Percentiles rank a stretch among this genome's conserved stretches.
Conservation (phyloP, 129 eudicot species). For the Solidago caesia region DNA sequence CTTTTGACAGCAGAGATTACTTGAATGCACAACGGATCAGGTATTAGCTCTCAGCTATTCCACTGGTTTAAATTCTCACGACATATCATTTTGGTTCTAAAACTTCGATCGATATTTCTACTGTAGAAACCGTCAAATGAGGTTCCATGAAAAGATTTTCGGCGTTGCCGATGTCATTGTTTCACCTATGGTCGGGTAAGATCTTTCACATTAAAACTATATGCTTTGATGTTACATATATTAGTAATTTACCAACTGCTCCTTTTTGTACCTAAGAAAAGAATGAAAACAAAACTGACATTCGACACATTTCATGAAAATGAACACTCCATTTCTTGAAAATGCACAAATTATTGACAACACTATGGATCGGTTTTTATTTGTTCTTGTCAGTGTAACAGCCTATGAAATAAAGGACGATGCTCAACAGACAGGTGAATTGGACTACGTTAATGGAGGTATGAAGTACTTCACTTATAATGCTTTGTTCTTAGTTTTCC, state of each 20-base stretch:
- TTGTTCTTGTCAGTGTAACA: slow-evolving; percentile 57
- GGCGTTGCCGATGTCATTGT: slow-evolving; percentile 85
- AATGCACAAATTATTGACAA: background rate
- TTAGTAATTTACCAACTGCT: background rate
- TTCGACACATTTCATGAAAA: background rate
- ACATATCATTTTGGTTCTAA: background rate
- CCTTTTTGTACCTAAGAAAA: background rate
- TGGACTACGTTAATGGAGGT: slow-evolving; percentile 97
- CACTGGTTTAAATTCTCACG: background rate
- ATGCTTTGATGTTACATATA: background rate
- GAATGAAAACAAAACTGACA: background rate
- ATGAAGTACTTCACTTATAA: slow-evolving; percentile 4
- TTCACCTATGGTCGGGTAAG: slow-evolving; percentile 89
- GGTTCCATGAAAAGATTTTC: slow-evolving; percentile 69
- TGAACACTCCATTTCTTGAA: background rate
- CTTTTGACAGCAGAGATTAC: slow-evolving; percentile 81
- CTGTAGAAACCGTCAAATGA: slow-evolving; percentile 74
- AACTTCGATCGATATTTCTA: background rate
- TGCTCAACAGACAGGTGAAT: slow-evolving; percentile 69
- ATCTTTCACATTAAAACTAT: background rate
- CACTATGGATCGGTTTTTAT: background rate
- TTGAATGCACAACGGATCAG: slow-evolving; percentile 87
- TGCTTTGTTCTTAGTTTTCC: background rate
- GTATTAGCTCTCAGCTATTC: slow-evolving; percentile 31
- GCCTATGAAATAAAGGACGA: slow-evolving; percentile 73